Evolutionary conservation across 1,139 yeast genomes (phyloP).

Genomic region (Nakaseomyces kungkrabaensis): DNA sequence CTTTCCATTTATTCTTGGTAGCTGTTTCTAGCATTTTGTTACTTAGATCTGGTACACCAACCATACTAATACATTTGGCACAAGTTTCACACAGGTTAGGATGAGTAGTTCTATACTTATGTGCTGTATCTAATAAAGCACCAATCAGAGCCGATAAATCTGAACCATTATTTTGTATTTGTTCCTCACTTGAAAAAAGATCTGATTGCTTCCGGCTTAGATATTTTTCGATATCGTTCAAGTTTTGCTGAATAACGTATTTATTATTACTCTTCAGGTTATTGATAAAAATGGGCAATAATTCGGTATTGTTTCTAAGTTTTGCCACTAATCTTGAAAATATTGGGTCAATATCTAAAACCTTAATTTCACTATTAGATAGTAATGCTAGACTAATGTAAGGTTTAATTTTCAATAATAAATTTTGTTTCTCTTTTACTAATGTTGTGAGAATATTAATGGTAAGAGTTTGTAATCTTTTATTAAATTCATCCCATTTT

Average conservation of each 20-base stretch:
- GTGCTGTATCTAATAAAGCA: conserved; percentile 49
- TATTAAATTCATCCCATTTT: conserved; percentile 46
- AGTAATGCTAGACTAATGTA: conserved; percentile 24
- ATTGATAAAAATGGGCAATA: conserved; percentile 23
- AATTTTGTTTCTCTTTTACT: conserved; percentile 47
- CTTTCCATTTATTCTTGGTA: conserved; percentile 38
- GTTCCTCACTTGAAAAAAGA: conserved; percentile 8
- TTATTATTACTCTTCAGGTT: conserved; percentile 39
- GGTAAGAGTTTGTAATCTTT: conserved; percentile 39
- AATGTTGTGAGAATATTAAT: conserved; percentile 67
- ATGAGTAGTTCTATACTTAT: conserved; percentile 43
- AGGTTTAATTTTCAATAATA: conserved; percentile 31
- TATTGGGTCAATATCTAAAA: conserved; percentile 34
- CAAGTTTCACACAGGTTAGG: conserved; percentile 47
- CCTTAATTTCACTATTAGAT: conserved; percentile 17
- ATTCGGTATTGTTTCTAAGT: conserved; percentile 17
- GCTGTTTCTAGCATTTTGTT: conserved; percentile 43
- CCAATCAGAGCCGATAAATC: conserved; percentile 36
- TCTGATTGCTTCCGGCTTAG: conserved; percentile 30
- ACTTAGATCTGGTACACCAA: conserved; percentile 73
- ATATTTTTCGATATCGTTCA: conserved; percentile 53
- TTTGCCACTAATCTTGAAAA: conserved; percentile 30
- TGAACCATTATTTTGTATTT: conserved; percentile 8
- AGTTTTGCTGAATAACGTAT: conserved; percentile 69
- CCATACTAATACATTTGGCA: conserved; percentile 59